Evolutionary conservation across 2,329 filamentous ascomycete species (phyloP).

Genomic region (Drechslerella dactyloides): DNA sequence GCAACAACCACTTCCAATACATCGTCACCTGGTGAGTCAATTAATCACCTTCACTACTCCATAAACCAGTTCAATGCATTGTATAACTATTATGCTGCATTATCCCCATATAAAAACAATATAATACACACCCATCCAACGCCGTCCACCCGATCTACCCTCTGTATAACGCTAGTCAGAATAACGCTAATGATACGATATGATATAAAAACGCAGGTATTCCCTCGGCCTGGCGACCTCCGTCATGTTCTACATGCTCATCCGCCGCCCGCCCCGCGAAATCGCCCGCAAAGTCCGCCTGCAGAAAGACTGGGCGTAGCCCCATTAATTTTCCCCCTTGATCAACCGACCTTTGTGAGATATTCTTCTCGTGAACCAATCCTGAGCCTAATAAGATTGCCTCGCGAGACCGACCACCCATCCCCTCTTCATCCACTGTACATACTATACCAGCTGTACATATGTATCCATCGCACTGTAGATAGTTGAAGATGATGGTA

Average conservation of each 20-base stretch:
- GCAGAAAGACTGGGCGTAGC: constrained; percentile 73
- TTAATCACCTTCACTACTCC: constrained; percentile 7
- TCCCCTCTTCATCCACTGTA: no score
- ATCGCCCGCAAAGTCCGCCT: constrained; percentile 75
- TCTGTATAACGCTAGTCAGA: neutral
- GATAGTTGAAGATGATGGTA: no score
- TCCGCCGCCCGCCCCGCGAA: constrained; percentile 81
- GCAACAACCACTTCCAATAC: constrained; percentile 97
- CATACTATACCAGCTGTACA: no score
- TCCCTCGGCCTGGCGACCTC: constrained; percentile 81
- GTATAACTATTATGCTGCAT: no score
- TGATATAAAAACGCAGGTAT: constrained; percentile 70
- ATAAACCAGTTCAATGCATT: no score
- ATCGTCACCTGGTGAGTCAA: constrained; percentile 91
- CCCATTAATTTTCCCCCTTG: constrained; percentile 54
- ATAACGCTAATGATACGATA: constrained; percentile 3
- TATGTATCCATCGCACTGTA: no score
- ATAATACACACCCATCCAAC: constrained; percentile 1
- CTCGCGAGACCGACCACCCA: no score
- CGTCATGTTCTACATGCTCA: constrained; percentile 95
- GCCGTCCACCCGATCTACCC: constrained; percentile 1
- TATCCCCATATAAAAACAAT: neutral
- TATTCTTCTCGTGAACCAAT: no score
- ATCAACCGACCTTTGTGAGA: no score
- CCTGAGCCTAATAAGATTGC: no score